Evolutionary conservation across 805 yeast genomes (phyloP), one percentile per base, ranked within the genome.

Genomic region (Isabelozyma rhagii): DNA sequence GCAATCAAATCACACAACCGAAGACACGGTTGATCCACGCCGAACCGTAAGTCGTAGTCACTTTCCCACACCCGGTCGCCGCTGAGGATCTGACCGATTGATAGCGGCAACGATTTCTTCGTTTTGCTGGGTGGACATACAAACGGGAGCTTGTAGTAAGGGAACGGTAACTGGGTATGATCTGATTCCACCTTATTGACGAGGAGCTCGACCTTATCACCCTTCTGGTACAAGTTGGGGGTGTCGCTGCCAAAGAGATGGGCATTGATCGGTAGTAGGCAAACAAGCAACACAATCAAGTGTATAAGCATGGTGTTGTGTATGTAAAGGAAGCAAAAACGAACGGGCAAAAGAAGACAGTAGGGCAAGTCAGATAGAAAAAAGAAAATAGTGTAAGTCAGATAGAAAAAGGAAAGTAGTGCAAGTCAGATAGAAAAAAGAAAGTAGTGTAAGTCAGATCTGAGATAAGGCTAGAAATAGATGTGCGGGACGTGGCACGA

Each of bases 21-120:
- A 45, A 71, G 73, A 66, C 97, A 90, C 0, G 81, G 76, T 41
- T 76, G 72, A 59, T 87, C 96, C n/a, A 75, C 63, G 11, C 82
- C 85, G 62, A 89, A 87, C 2, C 57, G 52, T 42, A 90, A 68
- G n/a, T 76, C 69, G 58, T 87, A 88, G 53, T 84, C 89, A 39
- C 92, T 83, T 53, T 80, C 83, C 85, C 88, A 83, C 45, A 86
- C 80, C 47, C 96, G 71, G 60, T 90, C 96, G 11, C 97, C 97
- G 47, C 85, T 75, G 48, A 90, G 72, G 15, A 91, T 83, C 57
- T 88, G 93, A 13, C 91, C 89, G 18, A 90, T 64, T 5, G 91
- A 85, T 43, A 88, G 64, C 2, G 88, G 84, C 50, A 80, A 80
- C n/a, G 81, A 72, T 5, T 71, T 60, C 11, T 9, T 10, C 2